Evolutionary conservation across 768 basidiomycete species (phyloP), one percentile per base, ranked within the genome.

Genomic region (Suillus brevipes): DNA sequence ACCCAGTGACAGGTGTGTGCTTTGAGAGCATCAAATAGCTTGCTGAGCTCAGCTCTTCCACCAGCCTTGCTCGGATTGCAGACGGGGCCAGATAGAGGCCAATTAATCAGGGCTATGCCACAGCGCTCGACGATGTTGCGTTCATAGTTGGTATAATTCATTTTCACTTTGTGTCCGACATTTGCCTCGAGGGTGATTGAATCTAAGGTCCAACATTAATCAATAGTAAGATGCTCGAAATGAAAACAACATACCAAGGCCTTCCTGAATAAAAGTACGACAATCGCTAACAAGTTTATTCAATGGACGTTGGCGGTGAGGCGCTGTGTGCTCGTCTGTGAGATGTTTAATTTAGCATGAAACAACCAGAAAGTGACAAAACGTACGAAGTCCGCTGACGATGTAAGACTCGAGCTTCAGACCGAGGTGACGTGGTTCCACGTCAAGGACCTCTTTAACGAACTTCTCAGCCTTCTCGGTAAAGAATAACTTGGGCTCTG

Each of bases 401-500:
- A 60, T 18, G 10, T 13, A 60, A 20, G 60, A 37, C 42, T 60
- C 9, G 4, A 60, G 60, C 28, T 60, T 60, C 13, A 60, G 12
- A 9, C 37, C 60, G 3, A 60, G 42, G 16, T 60, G 20, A 18
- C 10, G 5, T 28, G 60, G 40, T 20, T 60, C 60, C 34, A 38
- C 20, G 16, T 43, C 13, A 25, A 60, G 60, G 25, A 60, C 4
- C 10, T 37, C 60, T 25, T 37, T 40, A 1, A 6, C 16, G 18
- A 60, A 60, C 25, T 60, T 37, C 28, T 60, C 40, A 7, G 36
- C 60, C 42, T 60, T 60, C 4, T 60, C 20, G 28, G 60, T 57
- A 16, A 60, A 37, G 28, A 60, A 60, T 10, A 60, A 10, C 60
- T 60, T 60, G 34, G 60, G 60, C 18, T 60, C 60, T n/a, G 60